phyloP scores from a whole-genome alignment of 257 asterid species.

The Ilex aquifolium region DNA sequence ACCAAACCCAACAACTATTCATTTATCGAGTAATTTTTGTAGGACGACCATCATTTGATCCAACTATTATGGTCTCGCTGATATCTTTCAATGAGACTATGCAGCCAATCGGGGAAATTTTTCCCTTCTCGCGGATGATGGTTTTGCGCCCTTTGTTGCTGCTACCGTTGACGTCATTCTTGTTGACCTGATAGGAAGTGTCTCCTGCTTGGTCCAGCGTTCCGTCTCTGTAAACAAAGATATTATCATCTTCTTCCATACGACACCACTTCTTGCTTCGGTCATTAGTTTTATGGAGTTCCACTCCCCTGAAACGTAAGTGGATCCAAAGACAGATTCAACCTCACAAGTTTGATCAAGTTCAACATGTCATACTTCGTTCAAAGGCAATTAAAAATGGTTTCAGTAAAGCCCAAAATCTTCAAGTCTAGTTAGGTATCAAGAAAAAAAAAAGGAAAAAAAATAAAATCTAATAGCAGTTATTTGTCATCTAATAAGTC shows the following conservation, averaged over 20 bases:
- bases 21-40: too few species aligned
- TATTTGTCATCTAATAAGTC: too few species aligned
- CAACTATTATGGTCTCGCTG: too few species aligned
- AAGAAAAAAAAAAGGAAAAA: background rate
- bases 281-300: background rate
- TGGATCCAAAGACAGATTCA: background rate
- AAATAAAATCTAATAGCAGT: too few species aligned
- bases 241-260: background rate
- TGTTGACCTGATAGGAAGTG: background rate
- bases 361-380: background rate
- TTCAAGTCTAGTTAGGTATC: background rate
- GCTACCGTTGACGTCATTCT: background rate
- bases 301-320: background rate
- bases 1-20: too few species aligned
- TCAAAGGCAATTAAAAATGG: background rate
- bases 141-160: too few species aligned
- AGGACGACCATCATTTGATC: too few species aligned
- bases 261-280: background rate
- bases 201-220: background rate
- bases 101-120: too few species aligned
- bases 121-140: too few species aligned
- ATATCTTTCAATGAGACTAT: too few species aligned
- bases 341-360: too few species aligned
- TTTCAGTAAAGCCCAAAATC: background rate
- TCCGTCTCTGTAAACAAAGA: background rate